Evolutionary conservation across 768 basidiomycete species (phyloP).

Genomic region (Coprinopsis marcescibilis): DNA sequence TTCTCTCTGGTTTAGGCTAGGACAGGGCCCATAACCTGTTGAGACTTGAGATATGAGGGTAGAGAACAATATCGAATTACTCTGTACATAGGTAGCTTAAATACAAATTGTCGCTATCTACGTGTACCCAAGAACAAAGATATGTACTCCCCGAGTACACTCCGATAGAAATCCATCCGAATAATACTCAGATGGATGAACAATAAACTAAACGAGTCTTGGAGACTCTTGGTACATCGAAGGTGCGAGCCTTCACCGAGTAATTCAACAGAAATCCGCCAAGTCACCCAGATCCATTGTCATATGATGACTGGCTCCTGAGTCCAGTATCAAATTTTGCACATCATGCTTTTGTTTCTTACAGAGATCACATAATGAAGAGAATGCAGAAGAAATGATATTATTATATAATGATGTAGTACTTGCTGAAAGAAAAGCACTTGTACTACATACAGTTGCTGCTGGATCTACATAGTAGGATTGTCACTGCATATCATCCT

Average conservation of each 20-base stretch:
- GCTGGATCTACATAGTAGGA: no score
- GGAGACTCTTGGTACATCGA: not conserved
- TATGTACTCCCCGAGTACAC: not conserved
- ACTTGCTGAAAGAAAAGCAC: no score
- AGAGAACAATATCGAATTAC: not conserved
- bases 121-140: not conserved
- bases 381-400: no score
- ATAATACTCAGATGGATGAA: not conserved
- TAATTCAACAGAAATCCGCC: no score
- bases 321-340: no score
- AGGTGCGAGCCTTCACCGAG: not conserved
- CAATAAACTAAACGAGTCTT: not conserved
- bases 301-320: no score
- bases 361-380: no score
- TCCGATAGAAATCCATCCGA: not conserved
- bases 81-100: not conserved
- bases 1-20: not conserved
- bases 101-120: not conserved
- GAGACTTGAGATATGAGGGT: not conserved
- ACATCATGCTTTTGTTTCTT: no score
- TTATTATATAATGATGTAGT: no score
- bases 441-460: no score
- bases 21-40: conserved; percentile 9
- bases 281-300: no score
- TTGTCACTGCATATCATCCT: no score